Percentiles rank a stretch among this genome's conserved stretches.
phyloP scores from a whole-genome alignment of 495 filamentous ascomycete genomes.

The Xylaria palmicola region DNA sequence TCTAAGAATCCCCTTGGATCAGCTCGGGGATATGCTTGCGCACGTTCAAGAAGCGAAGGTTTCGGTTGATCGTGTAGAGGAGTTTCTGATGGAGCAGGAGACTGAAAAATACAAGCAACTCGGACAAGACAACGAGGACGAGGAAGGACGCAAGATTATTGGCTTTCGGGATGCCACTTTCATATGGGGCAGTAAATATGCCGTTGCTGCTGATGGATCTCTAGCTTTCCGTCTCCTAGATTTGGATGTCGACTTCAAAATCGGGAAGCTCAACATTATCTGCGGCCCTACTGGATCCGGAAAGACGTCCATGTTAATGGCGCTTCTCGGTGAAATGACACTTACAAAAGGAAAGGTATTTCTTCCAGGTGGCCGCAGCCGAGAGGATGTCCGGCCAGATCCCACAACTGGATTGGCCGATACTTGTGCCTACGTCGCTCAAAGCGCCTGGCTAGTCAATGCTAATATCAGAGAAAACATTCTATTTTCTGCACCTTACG shows the following conservation, averaged over 20 bases:
- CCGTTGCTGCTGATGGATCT: slow-evolving; percentile 56
- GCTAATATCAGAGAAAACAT: slow-evolving; percentile 97
- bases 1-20: slow-evolving; percentile 91
- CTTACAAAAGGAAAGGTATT: slow-evolving; percentile 75
- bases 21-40: slow-evolving; percentile 97
- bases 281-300: slow-evolving; percentile 91
- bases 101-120: slow-evolving; percentile 96
- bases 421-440: slow-evolving; percentile 93
- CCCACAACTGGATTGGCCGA: slow-evolving; percentile 85
- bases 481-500: slow-evolving; percentile 78
- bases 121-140: slow-evolving; percentile 57
- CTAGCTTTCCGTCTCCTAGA: slow-evolving; percentile 81
- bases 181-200: slow-evolving; percentile 78
- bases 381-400: slow-evolving; percentile 78
- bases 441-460: slow-evolving; percentile 97
- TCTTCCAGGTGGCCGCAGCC: slow-evolving; percentile 77
- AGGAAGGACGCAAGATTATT: slow-evolving; percentile 64
- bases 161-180: slow-evolving; percentile 83
- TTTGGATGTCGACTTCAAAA: slow-evolving; percentile 71
- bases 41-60: slow-evolving; percentile 98
- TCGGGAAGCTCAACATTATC: slow-evolving; percentile 84
- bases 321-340: slow-evolving; percentile 95
- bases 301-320: slow-evolving; percentile 95
- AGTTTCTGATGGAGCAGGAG: slow-evolving; percentile 92
- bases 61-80: slow-evolving; percentile 93